Percentiles rank a stretch among this genome's conserved stretches.
phyloP scores from a whole-genome alignment of 1,139 yeast species.

The Blastobotrys proliferans region DNA sequence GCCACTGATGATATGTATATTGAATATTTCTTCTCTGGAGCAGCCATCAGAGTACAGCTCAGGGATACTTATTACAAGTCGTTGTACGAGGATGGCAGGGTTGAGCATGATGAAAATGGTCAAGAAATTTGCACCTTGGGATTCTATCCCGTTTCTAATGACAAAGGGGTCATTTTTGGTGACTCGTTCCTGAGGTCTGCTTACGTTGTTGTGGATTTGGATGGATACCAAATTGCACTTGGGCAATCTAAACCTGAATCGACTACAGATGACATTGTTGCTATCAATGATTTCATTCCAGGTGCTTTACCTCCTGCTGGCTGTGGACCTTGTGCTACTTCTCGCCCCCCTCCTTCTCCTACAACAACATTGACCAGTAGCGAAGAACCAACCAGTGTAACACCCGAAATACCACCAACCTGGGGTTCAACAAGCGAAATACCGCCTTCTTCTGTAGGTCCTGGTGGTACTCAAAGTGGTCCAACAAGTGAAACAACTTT shows the following conservation, averaged over 20 bases:
- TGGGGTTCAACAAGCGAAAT: too few relatives aligned
- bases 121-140: constrained; percentile 21
- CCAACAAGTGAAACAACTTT: too few relatives aligned
- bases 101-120: constrained; percentile 13
- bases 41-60: constrained; percentile 18
- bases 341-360: too few relatives aligned
- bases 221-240: constrained; percentile 55
- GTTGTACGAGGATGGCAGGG: constrained; percentile 13
- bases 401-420: too few relatives aligned
- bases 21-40: constrained; percentile 18
- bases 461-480: neutral
- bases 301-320: too few relatives aligned
- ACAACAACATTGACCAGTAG: too few relatives aligned
- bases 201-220: constrained; percentile 75
- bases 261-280: constrained; percentile 21
- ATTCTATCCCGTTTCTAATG: constrained; percentile 18
- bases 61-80: constrained; percentile 15
- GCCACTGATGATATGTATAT: constrained; percentile 18
- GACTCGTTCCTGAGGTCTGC: constrained; percentile 71
- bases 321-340: too few relatives aligned
- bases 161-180: constrained; percentile 45
- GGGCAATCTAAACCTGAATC: constrained; percentile 51
- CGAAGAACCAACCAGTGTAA: too few relatives aligned
- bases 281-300: constrained; percentile 22
- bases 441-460: too few relatives aligned